A percentile compares a stretch with the other conserved stretches of the same genome.
Conservation (phyloP, 2,329 filamentous ascomycete species). For the Pseudogymnoascus sp. region DNA sequence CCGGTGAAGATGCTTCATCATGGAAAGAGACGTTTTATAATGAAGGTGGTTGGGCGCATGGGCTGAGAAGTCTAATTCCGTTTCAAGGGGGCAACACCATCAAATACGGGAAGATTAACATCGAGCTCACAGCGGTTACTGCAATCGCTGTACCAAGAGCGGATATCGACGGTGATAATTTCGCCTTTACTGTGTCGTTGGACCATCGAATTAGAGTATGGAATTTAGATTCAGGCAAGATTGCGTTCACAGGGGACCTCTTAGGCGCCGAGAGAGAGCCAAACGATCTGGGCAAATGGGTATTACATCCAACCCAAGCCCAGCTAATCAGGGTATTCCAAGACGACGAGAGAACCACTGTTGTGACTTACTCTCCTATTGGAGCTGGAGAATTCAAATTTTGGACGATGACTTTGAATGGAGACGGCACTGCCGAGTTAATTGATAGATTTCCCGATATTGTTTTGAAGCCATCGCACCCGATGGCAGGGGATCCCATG, state of each 20-base stretch:
- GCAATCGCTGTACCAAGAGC: constrained; percentile 47
- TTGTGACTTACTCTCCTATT: constrained; percentile 81
- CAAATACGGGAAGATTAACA: constrained; percentile 52
- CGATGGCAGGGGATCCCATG: constrained; percentile 58
- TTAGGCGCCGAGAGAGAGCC: constrained; percentile 57
- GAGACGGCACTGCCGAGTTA: constrained; percentile 50
- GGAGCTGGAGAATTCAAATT: constrained; percentile 90
- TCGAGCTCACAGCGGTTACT: constrained; percentile 60
- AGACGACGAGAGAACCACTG: constrained; percentile 43
- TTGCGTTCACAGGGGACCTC: constrained; percentile 69
- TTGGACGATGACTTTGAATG: constrained; percentile 63
- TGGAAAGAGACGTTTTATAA: constrained; percentile 70
- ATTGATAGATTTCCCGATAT: constrained; percentile 61
- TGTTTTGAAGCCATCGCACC: constrained; percentile 60
- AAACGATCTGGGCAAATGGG: constrained; percentile 63
- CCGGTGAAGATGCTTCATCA: constrained; percentile 38
- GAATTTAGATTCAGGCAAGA: constrained; percentile 74
- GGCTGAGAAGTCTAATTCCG: constrained; percentile 55
- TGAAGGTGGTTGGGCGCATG: constrained; percentile 62
- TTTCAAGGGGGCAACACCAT: constrained; percentile 58
- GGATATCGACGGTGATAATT: constrained; percentile 40
- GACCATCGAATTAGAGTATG: constrained; percentile 85
- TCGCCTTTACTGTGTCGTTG: constrained; percentile 71
- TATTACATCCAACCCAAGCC: constrained; percentile 68
- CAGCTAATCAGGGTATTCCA: constrained; percentile 68